Percentiles rank a stretch among this genome's conserved stretches.
phyloP scores from a whole-genome alignment of 371 early-diverging fungal species.

The Capillidium rhysosporum region DNA sequence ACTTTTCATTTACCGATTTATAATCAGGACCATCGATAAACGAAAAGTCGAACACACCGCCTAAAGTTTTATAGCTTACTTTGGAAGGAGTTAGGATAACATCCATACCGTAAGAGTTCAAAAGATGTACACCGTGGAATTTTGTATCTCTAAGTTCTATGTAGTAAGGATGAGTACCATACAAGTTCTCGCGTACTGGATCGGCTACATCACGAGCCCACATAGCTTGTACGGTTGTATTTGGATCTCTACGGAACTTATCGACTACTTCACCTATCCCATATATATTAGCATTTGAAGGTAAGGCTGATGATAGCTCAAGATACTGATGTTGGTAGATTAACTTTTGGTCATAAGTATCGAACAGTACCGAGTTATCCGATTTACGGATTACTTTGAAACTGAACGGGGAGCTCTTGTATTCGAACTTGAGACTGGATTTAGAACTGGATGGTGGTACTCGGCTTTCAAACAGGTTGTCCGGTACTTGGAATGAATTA shows the following conservation, averaged over 20 bases:
- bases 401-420: constrained; percentile 24
- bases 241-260: constrained; percentile 20
- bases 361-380: constrained; percentile 26
- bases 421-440: constrained; percentile 16
- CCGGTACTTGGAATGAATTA: constrained; percentile 33
- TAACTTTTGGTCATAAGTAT: constrained; percentile 26
- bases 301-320: constrained; percentile 28
- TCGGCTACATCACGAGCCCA: constrained; percentile 35
- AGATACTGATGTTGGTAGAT: constrained; percentile 50
- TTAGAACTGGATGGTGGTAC: constrained; percentile 12
- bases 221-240: constrained; percentile 17
- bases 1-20: constrained; percentile 30
- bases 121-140: constrained; percentile 31
- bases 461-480: constrained; percentile 15
- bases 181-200: constrained; percentile 30
- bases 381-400: constrained; percentile 27
- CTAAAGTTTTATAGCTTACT: constrained; percentile 40
- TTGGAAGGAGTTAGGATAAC: constrained; percentile 23
- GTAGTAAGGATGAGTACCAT: constrained; percentile 54
- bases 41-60: constrained; percentile 39
- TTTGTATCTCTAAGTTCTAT: constrained; percentile 37
- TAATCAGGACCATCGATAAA: constrained; percentile 42
- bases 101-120: constrained; percentile 61
- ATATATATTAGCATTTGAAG: constrained; percentile 37
- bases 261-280: constrained; percentile 45